Evolutionary conservation across 2,329 filamentous ascomycete genomes (phyloP), one percentile per base, ranked within the genome.

Genomic region (Calonectria pseudoturangicola): DNA sequence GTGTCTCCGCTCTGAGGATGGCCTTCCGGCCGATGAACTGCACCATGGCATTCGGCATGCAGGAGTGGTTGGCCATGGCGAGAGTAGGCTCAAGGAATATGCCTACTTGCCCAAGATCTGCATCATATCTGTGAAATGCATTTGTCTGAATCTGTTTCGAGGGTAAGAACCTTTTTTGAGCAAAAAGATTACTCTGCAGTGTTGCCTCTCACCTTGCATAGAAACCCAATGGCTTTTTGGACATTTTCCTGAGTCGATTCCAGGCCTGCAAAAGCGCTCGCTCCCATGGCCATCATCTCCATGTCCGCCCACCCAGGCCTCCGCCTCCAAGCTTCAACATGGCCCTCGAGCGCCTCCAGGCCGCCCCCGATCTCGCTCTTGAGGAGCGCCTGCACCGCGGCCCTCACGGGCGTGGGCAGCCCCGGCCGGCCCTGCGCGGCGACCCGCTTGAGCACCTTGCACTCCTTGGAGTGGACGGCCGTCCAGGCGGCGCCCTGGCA

Each of bases 11-110:
- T 45, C 87, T 85, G 16, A 93, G 81, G 3, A 88, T 81, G 3
- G 89, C 88, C 4, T 82, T 85, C 7, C 90, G 85, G 4, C 88
- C 88, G 47, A 87, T 76, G 66, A 92, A 92, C 51, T 88, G 86
- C 18, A 93, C 88, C 60, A 87, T 84, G 1, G 91, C 89, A 74
- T 92, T 92, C 4, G 91, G 91, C 2, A 88, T 80, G 74, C 91
- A 93, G 0, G 90, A 91, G 79, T 93, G 91, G 74, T 93, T 93
- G 27, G 87, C 86, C 87, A 92, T 91, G 71, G 90, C 88, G 50
- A 92, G 83, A 4, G 81, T 86, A 0, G 89, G 85, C 74, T 92
- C 88, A 45, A 92, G 82, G 73, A 90, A 92, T 36, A 91, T 84
- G 28, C 90, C 90, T 1, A 87, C 84, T 68, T 88, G 84, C 1